Evolutionary conservation across 1,139 yeast genomes (phyloP).

Genomic region (Hansenula anomala): DNA sequence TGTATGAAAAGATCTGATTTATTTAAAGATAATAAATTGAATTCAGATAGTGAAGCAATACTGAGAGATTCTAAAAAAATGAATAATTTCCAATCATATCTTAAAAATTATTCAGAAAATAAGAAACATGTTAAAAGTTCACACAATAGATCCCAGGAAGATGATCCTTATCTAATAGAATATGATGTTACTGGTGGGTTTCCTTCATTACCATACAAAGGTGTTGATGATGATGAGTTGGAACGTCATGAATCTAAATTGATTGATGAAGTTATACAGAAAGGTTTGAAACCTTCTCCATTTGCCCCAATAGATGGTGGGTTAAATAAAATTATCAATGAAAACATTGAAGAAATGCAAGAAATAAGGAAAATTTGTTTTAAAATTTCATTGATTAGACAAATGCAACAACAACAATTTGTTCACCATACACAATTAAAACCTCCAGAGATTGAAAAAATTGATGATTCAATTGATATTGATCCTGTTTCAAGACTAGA

Average conservation of each 20-base stretch:
- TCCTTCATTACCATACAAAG: conserved; percentile 59
- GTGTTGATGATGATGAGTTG: conserved; percentile 43
- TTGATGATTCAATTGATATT: conserved; percentile 61
- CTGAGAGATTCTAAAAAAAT: conserved; percentile 56
- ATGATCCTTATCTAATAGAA: conserved; percentile 56
- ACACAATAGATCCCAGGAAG: conserved; percentile 18
- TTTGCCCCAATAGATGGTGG: conserved; percentile 47
- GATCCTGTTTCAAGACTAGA: conserved; percentile 73
- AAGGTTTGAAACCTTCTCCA: conserved; percentile 34
- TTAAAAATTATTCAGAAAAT: conserved; percentile 22
- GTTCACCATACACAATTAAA: conserved; percentile 71
- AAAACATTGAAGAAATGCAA: conserved; percentile 76
- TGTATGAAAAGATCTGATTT: conserved; percentile 65
- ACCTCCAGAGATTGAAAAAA: conserved; percentile 59
- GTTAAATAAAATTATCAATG: conserved; percentile 52
- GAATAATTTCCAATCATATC: conserved; percentile 31
- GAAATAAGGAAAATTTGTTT: conserved; percentile 84
- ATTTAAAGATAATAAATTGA: conserved; percentile 55
- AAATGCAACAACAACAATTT: conserved; percentile 76
- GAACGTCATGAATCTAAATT: conserved; percentile 47
- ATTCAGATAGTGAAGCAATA: conserved; percentile 65
- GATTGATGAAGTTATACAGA: conserved; percentile 27
- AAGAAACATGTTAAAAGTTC: conserved; percentile 18
- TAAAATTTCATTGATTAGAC: conserved; percentile 82
- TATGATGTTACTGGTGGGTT: conserved; percentile 80